phyloP scores from a whole-genome alignment of 495 filamentous ascomycete species.

The Rhizodiscina lignyota region DNA sequence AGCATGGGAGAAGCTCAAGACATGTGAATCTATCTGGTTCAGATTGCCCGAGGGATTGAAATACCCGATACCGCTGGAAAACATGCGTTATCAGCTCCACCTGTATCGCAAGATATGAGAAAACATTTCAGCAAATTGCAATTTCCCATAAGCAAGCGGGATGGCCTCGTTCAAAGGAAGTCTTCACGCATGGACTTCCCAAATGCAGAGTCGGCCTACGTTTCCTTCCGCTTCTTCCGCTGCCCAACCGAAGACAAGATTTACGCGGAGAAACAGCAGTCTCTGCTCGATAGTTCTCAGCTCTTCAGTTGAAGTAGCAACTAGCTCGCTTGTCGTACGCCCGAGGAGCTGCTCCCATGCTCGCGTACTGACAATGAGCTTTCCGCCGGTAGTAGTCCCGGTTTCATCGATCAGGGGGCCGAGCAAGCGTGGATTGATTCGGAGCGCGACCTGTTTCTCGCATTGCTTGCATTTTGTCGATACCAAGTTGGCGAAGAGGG shows the following conservation, averaged over 20 bases:
- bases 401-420: conserved; percentile 40
- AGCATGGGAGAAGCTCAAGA: neutral
- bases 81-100: conserved; percentile 90
- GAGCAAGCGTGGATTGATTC: conserved; percentile 36
- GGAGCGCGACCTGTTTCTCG: conserved; percentile 22
- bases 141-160: neutral
- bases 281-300: conserved; percentile 31
- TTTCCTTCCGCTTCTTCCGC: conserved; percentile 12
- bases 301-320: conserved; percentile 9
- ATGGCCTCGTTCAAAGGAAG: conserved; percentile 19
- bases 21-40: conserved; percentile 63
- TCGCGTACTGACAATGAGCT: conserved; percentile 32
- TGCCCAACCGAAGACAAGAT: conserved; percentile 35
- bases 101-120: conserved; percentile 32
- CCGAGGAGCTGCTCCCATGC: conserved; percentile 40
- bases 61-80: conserved; percentile 77
- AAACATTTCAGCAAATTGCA: neutral
- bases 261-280: conserved; percentile 32
- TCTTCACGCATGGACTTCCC: conserved; percentile 32
- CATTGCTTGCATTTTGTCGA: conserved; percentile 36
- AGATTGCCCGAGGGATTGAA: conserved; percentile 45
- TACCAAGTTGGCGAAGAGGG: conserved; percentile 34
- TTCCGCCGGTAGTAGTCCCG: conserved; percentile 27
- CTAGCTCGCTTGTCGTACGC: conserved; percentile 19
- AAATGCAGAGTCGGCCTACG: conserved; percentile 29